phyloP scores from a whole-genome alignment of 495 filamentous ascomycete genomes.

The Daldinia loculata region DNA sequence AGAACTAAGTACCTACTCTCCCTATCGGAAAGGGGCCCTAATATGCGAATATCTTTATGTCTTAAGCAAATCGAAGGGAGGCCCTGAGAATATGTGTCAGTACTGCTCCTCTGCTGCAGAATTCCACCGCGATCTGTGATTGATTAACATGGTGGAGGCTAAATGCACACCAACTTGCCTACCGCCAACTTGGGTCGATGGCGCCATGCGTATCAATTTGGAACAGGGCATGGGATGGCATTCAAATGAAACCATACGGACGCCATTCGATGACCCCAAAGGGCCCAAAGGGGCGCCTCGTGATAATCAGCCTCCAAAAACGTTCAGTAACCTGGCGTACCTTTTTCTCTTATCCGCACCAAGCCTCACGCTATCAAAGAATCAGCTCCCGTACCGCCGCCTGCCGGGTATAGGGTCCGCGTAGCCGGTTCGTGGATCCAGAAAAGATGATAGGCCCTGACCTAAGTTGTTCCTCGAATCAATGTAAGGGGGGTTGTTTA shows the following conservation, averaged over 20 bases:
- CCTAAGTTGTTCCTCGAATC: slow-evolving; percentile 13
- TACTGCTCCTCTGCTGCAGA: slow-evolving; percentile 37
- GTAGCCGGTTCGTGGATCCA: slow-evolving; percentile 19
- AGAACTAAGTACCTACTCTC: slow-evolving; percentile 39
- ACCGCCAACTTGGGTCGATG: slow-evolving; percentile 43
- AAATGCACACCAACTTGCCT: slow-evolving; percentile 42
- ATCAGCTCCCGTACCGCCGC: slow-evolving; percentile 18
- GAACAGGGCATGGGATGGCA: slow-evolving; percentile 34
- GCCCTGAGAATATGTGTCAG: slow-evolving; percentile 42
- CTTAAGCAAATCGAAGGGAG: slow-evolving; percentile 32
- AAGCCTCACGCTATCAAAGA: slow-evolving; percentile 22
- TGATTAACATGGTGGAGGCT: slow-evolving; percentile 41
- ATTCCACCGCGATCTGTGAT: slow-evolving; percentile 31
- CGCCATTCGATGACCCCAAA: slow-evolving; percentile 19
- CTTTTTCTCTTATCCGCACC: slow-evolving; percentile 30
- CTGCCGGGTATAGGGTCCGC: slow-evolving; percentile 17
- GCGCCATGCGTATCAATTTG: slow-evolving; percentile 42
- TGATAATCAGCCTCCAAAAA: slow-evolving; percentile 34
- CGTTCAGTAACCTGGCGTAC: slow-evolving; percentile 27
- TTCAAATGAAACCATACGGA: slow-evolving; percentile 24
- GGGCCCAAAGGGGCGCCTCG: slow-evolving; percentile 14
- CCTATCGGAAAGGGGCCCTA: slow-evolving; percentile 48
- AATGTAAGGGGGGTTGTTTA: slow-evolving; percentile 13
- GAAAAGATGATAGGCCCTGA: neutral
- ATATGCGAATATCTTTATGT: slow-evolving; percentile 44